These are phyloP conservation scores for Thraustochytrium striatum DNA, from an alignment of 352 stramenopile genomes.

Conservation along the genomic window DNA sequence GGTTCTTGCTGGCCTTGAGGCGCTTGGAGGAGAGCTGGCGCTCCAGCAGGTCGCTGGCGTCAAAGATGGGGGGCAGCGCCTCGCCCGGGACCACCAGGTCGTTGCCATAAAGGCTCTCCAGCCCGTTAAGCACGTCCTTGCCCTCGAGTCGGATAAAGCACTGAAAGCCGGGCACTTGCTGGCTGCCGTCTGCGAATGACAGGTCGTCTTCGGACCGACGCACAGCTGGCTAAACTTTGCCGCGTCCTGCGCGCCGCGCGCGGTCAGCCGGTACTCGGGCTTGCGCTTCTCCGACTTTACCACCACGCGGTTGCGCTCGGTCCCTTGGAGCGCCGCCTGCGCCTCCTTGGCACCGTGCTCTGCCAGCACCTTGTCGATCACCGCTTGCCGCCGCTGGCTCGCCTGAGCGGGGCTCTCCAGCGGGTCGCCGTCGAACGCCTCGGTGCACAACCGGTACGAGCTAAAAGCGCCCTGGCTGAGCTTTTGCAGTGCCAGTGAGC, in stretches of 20 bases:
- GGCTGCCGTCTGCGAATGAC: not conserved
- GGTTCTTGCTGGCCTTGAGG: no score
- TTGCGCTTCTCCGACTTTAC: not conserved
- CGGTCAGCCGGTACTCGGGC: not conserved
- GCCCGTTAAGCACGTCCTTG: conserved; percentile 1
- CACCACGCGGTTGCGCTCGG: conserved; percentile 28
- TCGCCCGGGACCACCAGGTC: not conserved
- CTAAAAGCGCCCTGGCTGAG: conserved; percentile 43
- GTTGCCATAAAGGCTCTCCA: conserved; percentile 24
- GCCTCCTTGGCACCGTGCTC: not conserved
- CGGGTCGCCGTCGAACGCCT: conserved; percentile 18
- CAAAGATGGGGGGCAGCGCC: conserved; percentile 15
- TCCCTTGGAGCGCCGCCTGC: not conserved
- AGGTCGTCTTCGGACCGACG: conserved; percentile 26
- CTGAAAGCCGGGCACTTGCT: conserved; percentile 24
- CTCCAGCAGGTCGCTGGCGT: not conserved
- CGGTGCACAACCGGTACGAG: conserved; percentile 17
- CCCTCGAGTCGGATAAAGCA: conserved; percentile 40
- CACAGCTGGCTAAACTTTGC: conserved; percentile 2
- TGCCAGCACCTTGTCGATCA: conserved; percentile 26
- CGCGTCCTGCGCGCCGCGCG: not conserved
- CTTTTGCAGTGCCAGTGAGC: conserved; percentile 8
- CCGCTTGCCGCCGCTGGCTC: not conserved
- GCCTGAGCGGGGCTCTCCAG: not conserved
- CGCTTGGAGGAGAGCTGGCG: no score